A percentile compares a stretch with the other conserved stretches of the same genome.
Conservation (phyloP, 2,329 filamentous ascomycete species). For the Venturia aucupariae region DNA sequence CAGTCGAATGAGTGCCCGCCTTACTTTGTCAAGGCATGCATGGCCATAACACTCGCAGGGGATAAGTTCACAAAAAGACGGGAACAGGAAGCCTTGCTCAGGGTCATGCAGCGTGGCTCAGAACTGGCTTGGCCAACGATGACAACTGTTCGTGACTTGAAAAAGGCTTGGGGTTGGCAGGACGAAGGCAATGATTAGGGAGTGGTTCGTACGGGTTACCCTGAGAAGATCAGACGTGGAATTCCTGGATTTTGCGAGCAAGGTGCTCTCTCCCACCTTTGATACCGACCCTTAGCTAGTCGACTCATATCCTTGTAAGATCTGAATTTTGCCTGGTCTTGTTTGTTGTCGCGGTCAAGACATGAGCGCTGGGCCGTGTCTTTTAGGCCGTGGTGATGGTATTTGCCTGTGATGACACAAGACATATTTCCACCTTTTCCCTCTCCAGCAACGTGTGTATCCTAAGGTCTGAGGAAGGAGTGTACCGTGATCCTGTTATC, state of each 20-base stretch:
- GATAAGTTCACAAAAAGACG: slow-evolving; percentile 39
- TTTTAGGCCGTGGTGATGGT: neutral
- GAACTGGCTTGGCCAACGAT: slow-evolving; percentile 46
- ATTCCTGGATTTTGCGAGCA: neutral
- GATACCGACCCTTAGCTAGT: neutral
- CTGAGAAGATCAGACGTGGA: neutral
- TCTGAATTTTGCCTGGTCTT: neutral
- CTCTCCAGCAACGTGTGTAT: neutral
- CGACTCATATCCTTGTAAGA: neutral
- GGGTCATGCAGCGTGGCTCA: slow-evolving; percentile 40
- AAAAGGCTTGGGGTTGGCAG: slow-evolving; percentile 6
- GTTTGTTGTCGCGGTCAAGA: neutral
- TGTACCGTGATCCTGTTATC: no score
- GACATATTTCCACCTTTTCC: neutral
- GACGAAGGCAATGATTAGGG: neutral
- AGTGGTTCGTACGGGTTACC: neutral
- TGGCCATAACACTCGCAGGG: slow-evolving; percentile 31
- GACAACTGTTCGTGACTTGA: slow-evolving; percentile 24
- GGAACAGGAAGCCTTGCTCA: slow-evolving; percentile 42
- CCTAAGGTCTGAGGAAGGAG: no score
- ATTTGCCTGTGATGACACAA: neutral
- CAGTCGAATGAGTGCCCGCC: slow-evolving; percentile 36
- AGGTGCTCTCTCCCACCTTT: neutral
- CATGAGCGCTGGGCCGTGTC: neutral
- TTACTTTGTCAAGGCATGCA: slow-evolving; percentile 19